Evolutionary conservation across 78 protist species (phyloP).

Genomic region (Blattamonas nauphoetae): DNA sequence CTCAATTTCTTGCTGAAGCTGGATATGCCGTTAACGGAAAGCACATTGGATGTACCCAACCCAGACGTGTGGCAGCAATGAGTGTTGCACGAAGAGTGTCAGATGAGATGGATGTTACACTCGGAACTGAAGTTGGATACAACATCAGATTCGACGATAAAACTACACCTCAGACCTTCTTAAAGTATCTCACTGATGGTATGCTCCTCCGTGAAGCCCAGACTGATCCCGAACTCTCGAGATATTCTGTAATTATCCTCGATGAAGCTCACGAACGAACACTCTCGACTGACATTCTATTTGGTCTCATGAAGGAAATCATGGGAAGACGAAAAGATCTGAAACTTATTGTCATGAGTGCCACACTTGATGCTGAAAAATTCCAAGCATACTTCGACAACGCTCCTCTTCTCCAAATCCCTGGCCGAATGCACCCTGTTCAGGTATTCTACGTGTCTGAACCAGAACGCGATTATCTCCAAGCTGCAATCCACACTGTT

Average conservation of each 20-base stretch:
- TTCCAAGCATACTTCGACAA: conserved; percentile 78
- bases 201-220: conserved; percentile 96
- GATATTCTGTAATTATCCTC: conserved; percentile 71
- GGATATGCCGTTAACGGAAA: neutral
- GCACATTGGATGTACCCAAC: conserved; percentile 89
- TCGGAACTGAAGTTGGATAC: conserved; percentile 94
- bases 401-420: conserved; percentile 66
- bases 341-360: conserved; percentile 86
- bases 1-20: conserved; percentile 31
- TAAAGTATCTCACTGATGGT: conserved; percentile 88
- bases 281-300: conserved; percentile 91
- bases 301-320: conserved; percentile 68
- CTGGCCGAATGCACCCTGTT: conserved; percentile 85
- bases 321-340: conserved; percentile 57
- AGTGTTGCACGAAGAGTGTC: conserved; percentile 81
- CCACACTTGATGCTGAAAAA: conserved; percentile 96
- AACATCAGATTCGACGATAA: conserved; percentile 96
- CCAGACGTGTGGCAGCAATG: conserved; percentile 90
- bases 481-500: conserved; percentile 81
- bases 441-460: conserved; percentile 82
- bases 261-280: conserved; percentile 99
- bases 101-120: conserved; percentile 90
- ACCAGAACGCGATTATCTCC: conserved; percentile 88
- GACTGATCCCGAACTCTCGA: conserved; percentile 75
- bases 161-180: conserved; percentile 57